phyloP scores from a whole-genome alignment of 805 yeast genomes.

The Cyberlindnera veronae region DNA sequence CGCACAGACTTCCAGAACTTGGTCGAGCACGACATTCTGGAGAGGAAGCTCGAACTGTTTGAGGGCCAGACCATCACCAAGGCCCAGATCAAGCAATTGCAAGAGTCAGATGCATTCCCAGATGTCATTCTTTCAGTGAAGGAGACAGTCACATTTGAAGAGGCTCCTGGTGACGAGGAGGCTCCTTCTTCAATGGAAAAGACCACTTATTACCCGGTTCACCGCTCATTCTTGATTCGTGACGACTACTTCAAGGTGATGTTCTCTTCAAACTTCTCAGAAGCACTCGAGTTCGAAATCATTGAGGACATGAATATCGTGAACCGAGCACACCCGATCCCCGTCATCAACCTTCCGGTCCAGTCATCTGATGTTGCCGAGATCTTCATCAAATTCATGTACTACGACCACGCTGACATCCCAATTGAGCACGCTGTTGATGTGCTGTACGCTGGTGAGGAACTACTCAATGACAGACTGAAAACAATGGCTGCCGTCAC shows the following conservation, averaged over 20 bases:
- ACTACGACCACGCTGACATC: constrained; percentile 55
- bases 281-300: constrained; percentile 23
- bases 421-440: constrained; percentile 51
- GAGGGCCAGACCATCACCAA: constrained; percentile 6
- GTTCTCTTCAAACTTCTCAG: constrained; percentile 51
- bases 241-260: constrained; percentile 63
- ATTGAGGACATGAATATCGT: constrained; percentile 12
- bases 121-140: constrained; percentile 45
- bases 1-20: constrained; percentile 19
- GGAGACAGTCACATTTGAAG: constrained; percentile 28
- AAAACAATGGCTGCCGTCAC: constrained; percentile 58
- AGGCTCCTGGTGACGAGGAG: constrained; percentile 4
- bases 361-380: constrained; percentile 41
- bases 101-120: constrained; percentile 32
- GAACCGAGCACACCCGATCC: constrained; percentile 19
- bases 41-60: constrained; percentile 10
- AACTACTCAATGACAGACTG: constrained; percentile 53
- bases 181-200: too few species aligned
- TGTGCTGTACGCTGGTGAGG: constrained; percentile 55
- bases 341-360: constrained; percentile 32
- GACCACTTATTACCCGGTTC: constrained; percentile 51
- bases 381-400: constrained; percentile 50
- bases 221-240: constrained; percentile 55
- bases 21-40: constrained; percentile 20
- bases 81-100: constrained; percentile 12